A percentile compares a stretch with the other conserved stretches of the same genome.
These are phyloP conservation scores for Stentor coeruleus DNA, from an alignment of 73 alveolate genomes.

Conservation along the genomic window DNA sequence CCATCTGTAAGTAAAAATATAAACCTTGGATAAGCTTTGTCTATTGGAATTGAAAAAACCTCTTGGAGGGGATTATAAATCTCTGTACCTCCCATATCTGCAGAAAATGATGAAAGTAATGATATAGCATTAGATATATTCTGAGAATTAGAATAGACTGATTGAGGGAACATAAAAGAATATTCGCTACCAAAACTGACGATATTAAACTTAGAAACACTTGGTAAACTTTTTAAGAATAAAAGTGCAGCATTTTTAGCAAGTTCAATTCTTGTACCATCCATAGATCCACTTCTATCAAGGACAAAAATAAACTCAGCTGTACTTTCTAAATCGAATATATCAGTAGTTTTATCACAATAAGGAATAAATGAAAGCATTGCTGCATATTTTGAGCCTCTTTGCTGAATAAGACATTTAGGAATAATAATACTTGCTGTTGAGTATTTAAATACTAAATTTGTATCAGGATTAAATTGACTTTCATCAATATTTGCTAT, in stretches of 20 bases:
- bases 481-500: background rate
- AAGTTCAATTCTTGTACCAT: slow-evolving; percentile 51
- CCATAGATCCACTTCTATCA: slow-evolving; percentile 86
- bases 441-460: background rate
- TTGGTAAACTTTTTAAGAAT: slow-evolving; percentile 66
- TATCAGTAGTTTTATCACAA: background rate
- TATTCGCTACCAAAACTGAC: slow-evolving; percentile 58
- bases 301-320: slow-evolving; percentile 67
- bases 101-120: slow-evolving; percentile 33
- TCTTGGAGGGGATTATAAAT: slow-evolving; percentile 67
- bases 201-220: slow-evolving; percentile 57
- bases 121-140: slow-evolving; percentile 41
- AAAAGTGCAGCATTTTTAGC: slow-evolving; percentile 67
- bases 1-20: slow-evolving; percentile 96
- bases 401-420: background rate
- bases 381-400: background rate
- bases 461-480: slow-evolving; percentile 1
- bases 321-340: background rate
- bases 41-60: background rate
- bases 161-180: slow-evolving; percentile 39
- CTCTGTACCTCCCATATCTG: slow-evolving; percentile 89
- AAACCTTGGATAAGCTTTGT: slow-evolving; percentile 46
- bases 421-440: background rate
- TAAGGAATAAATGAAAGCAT: background rate
- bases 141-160: slow-evolving; percentile 49